phyloP scores from a whole-genome alignment of 176 grass and related monocot species.

The Triticum timopheevii region DNA sequence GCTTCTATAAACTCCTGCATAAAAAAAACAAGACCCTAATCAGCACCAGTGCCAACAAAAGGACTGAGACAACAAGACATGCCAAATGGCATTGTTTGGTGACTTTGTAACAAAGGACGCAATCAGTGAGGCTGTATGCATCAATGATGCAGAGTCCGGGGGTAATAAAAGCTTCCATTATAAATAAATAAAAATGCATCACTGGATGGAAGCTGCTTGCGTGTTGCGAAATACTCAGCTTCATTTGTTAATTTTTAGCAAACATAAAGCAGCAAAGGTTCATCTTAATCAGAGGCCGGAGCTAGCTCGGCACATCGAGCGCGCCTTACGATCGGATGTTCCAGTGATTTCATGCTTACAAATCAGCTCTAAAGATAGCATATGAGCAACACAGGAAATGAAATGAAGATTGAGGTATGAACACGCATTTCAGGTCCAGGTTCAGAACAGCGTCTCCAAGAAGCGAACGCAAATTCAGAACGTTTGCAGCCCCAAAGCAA shows the following conservation, averaged over 20 bases:
- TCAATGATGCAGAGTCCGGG: background rate
- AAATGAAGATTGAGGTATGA: background rate
- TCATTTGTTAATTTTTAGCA: background rate
- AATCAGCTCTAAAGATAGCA: background rate
- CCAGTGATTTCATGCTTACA: background rate
- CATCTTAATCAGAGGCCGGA: too few relatives aligned
- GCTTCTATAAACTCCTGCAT: constrained; percentile 81
- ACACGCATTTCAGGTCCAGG: constrained; percentile 16
- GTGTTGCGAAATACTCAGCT: background rate
- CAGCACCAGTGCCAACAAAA: background rate
- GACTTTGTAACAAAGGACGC: background rate
- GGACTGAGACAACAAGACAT: constrained; percentile 19
- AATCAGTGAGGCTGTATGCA: background rate
- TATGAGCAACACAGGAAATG: background rate
- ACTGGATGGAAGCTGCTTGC: background rate
- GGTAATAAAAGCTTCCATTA: background rate
- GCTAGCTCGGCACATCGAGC: background rate
- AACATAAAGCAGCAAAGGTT: background rate
- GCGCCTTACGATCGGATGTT: background rate
- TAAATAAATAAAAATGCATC: background rate
- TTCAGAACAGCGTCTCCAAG: background rate
- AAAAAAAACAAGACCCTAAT: constrained; percentile 10
- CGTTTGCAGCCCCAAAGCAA: background rate
- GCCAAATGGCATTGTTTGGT: background rate
- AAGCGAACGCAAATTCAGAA: constrained; percentile 6